phyloP scores from a whole-genome alignment of 2,329 filamentous ascomycete genomes.

The Teratosphaeria gauchensis region DNA sequence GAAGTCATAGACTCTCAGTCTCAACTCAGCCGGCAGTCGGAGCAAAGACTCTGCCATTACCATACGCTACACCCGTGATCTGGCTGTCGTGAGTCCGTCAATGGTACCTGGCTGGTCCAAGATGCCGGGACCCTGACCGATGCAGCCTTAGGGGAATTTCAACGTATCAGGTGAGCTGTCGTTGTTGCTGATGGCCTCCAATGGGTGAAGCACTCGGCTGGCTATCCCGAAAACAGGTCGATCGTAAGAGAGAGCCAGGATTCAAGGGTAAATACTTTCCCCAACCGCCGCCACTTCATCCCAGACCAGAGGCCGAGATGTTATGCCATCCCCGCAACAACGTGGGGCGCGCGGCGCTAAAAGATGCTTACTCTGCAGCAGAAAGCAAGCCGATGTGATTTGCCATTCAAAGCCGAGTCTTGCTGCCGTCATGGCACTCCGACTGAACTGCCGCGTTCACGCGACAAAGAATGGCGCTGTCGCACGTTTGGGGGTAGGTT shows the following conservation, averaged over 20 bases:
- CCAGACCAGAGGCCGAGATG: neutral
- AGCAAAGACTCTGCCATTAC: neutral
- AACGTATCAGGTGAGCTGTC: neutral
- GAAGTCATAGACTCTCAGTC: slow-evolving; percentile 4
- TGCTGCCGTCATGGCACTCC: neutral
- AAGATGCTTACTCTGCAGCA: neutral
- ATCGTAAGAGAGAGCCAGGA: neutral
- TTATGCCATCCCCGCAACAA: neutral
- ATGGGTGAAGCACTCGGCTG: neutral
- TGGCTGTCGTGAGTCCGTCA: neutral
- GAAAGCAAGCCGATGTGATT: neutral
- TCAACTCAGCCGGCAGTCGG: slow-evolving; percentile 3
- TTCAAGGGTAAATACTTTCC: neutral
- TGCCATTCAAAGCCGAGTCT: neutral
- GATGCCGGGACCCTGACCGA: neutral
- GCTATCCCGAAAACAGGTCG: neutral
- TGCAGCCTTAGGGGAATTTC: neutral
- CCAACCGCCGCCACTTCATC: neutral
- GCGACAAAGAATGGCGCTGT: neutral
- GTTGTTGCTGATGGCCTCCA: neutral
- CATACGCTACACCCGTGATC: too few species aligned
- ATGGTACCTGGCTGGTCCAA: neutral
- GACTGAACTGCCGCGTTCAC: slow-evolving; percentile 1
- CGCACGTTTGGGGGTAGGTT: neutral
- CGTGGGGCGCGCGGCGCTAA: neutral